phyloP scores from a whole-genome alignment of 176 grass and related monocot species.

The Ensete ventricosum region DNA sequence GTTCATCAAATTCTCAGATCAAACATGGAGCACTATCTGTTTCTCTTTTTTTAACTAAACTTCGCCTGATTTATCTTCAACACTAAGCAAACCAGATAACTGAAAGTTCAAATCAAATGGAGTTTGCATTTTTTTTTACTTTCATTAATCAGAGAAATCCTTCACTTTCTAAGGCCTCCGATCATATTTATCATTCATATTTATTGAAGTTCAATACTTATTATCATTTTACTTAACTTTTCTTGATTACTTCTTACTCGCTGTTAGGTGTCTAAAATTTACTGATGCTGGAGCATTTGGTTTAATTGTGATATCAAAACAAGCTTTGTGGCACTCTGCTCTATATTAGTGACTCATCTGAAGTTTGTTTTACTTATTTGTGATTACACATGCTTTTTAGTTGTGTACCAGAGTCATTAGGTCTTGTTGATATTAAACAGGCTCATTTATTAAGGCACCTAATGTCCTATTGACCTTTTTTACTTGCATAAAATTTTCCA shows the following conservation, averaged over 20 bases:
- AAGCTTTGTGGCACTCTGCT: background rate
- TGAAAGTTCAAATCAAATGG: background rate
- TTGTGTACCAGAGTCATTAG: background rate
- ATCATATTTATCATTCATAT: too few relatives aligned
- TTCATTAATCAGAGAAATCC: too few relatives aligned
- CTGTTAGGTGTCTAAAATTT: background rate
- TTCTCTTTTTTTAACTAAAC: background rate
- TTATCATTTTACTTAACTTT: too few relatives aligned
- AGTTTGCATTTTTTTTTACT: too few relatives aligned
- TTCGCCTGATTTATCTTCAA: background rate
- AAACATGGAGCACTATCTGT: background rate
- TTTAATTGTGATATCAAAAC: background rate
- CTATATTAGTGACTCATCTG: background rate
- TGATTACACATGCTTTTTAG: background rate
- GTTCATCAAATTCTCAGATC: background rate
- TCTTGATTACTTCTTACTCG: too few relatives aligned
- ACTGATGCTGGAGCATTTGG: background rate
- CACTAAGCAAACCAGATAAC: background rate
- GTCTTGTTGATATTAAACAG: background rate
- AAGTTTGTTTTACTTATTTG: background rate
- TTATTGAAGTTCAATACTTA: too few relatives aligned
- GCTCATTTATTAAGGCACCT: background rate
- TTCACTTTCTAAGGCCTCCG: too few relatives aligned
- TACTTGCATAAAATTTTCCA: background rate
- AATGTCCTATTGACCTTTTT: background rate